Evolutionary conservation across 345 rosid species (phyloP).

Genomic region (Microthlaspi erraticum): DNA sequence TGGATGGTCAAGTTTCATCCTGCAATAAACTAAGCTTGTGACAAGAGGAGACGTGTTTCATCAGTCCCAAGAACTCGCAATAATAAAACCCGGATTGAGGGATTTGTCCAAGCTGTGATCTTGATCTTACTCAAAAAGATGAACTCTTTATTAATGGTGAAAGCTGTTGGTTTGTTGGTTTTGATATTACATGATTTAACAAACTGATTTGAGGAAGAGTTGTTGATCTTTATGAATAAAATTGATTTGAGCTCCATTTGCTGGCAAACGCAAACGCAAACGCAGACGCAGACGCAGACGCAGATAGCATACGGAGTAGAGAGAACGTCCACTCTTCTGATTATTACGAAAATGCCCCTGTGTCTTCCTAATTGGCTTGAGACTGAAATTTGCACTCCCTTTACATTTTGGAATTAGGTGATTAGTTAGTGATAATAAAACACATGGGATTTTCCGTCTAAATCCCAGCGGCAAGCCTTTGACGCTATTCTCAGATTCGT

Average conservation of each 20-base stretch:
- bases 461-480: conserved; percentile 20
- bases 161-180: conserved; percentile 32
- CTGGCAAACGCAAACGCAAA: conserved; percentile 24
- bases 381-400: not conserved
- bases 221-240: conserved; percentile 21
- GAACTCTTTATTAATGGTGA: not conserved
- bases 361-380: not conserved
- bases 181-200: conserved; percentile 14
- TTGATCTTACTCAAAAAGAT: not conserved
- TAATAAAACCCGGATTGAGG: conserved; percentile 11
- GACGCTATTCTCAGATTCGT: conserved; percentile 43
- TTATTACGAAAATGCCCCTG: conserved; percentile 33
- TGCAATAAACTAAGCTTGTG: conserved; percentile 13
- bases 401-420: conserved; percentile 9
- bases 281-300: not conserved
- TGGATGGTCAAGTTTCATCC: conserved; percentile 17
- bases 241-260: conserved; percentile 18
- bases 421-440: not conserved
- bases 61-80: conserved; percentile 14
- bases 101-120: not conserved
- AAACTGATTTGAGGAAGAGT: conserved; percentile 20
- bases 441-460: conserved; percentile 41
- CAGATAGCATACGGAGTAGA: not conserved
- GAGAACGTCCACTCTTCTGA: not conserved
- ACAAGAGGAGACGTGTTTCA: not conserved